Conservation (phyloP, 345 rosid genomes). For the Lepidium didymum region DNA sequence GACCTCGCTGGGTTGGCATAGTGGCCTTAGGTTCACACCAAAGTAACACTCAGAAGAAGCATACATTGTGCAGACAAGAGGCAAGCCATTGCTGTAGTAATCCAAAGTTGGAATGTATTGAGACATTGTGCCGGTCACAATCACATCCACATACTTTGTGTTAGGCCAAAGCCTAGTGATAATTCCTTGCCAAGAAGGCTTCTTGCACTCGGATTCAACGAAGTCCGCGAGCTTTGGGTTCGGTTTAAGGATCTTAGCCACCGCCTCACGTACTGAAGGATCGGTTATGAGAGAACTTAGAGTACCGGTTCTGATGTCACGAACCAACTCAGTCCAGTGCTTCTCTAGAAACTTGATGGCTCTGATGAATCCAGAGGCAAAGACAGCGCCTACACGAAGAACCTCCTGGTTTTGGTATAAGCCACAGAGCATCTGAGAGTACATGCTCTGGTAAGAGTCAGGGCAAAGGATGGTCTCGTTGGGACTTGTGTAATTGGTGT, state of each 20-base stretch:
- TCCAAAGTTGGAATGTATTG: conserved; percentile 94
- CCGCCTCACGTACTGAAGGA: conserved; percentile 50
- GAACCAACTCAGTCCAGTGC: conserved; percentile 44
- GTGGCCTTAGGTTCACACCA: conserved; percentile 78
- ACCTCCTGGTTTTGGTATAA: conserved; percentile 57
- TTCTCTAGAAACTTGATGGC: conserved; percentile 75
- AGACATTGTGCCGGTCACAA: conserved; percentile 98
- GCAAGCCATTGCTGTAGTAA: conserved; percentile 77
- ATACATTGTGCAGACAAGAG: conserved; percentile 96
- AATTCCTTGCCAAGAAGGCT: conserved; percentile 62
- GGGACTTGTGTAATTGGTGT: conserved; percentile 80
- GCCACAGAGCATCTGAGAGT: conserved; percentile 73
- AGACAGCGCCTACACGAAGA: conserved; percentile 76
- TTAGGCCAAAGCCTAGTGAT: conserved; percentile 72
- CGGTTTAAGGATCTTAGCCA: conserved; percentile 55
- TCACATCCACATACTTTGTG: conserved; percentile 86
- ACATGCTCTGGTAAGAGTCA: conserved; percentile 81
- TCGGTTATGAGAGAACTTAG: conserved; percentile 48
- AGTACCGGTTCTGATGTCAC: conserved; percentile 52
- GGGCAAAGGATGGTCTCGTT: conserved; percentile 69
- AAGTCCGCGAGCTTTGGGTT: conserved; percentile 54
- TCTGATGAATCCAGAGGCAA: conserved; percentile 78
- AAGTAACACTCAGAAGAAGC: conserved; percentile 98
- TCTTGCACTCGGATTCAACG: conserved; percentile 44
- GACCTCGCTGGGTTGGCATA: conserved; percentile 83